These are phyloP conservation scores for Xenoacremonium recifei DNA, from an alignment of 2,329 filamentous ascomycete species.

Conservation along the genomic window DNA sequence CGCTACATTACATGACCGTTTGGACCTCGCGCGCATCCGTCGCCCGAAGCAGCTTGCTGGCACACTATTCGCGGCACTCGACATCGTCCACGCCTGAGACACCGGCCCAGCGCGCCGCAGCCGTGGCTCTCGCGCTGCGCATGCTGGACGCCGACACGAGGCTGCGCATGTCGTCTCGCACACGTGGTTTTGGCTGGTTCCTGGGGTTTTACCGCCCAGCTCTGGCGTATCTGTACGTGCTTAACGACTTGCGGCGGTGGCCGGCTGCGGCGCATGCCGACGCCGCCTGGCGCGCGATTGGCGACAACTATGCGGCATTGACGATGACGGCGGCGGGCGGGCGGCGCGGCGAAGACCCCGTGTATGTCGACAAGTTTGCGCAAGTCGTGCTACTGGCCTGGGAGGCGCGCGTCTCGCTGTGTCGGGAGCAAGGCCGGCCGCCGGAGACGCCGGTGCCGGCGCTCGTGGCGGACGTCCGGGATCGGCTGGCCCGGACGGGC, in stretches of 20 bases:
- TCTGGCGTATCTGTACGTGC: conserved; percentile 39
- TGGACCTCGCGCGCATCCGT: conserved; percentile 40
- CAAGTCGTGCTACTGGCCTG: conserved; percentile 2
- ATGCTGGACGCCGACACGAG: conserved; percentile 38
- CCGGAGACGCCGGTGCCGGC: neutral
- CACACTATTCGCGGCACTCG: conserved; percentile 39
- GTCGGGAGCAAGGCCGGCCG: neutral
- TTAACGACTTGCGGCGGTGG: conserved; percentile 30
- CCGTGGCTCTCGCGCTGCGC: conserved; percentile 28
- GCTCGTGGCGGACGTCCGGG: conserved; percentile 1
- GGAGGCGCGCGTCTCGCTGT: neutral
- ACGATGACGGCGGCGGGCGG: too few species aligned
- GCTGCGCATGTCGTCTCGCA: conserved; percentile 28
- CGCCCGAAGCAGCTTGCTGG: conserved; percentile 48
- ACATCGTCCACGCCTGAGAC: conserved; percentile 19
- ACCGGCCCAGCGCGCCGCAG: conserved; percentile 26
- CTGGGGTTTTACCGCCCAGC: conserved; percentile 37
- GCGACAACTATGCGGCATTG: conserved; percentile 29
- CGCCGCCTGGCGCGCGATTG: conserved; percentile 32
- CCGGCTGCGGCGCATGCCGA: conserved; percentile 20
- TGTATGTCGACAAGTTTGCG: neutral
- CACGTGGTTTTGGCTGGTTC: conserved; percentile 37
- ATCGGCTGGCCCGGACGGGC: neutral
- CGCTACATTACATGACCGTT: conserved; percentile 39
- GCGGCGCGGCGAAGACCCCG: conserved; percentile 4